phyloP scores from a whole-genome alignment of 1,284 basidiomycete species.

The Microbotryum intermedium region DNA sequence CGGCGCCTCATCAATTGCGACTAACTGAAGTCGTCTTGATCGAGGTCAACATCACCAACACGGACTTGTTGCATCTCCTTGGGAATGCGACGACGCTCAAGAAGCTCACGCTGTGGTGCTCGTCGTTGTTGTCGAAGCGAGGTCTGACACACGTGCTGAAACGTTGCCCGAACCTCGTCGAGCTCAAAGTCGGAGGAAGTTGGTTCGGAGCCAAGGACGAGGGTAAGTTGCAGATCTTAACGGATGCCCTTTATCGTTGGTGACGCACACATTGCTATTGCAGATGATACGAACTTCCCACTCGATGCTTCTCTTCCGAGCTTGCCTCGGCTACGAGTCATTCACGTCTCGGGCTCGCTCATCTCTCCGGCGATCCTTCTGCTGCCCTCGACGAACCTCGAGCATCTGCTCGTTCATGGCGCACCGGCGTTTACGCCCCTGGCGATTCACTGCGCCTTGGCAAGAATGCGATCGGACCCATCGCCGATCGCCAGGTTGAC shows the following conservation, averaged over 20 bases:
- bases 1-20: conserved; percentile 1
- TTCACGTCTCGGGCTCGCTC: conserved; percentile 23
- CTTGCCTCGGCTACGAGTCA: conserved; percentile 17
- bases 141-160: conserved; percentile 23
- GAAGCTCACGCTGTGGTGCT: conserved; percentile 27
- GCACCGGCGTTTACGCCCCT: conserved; percentile 17
- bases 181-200: conserved; percentile 21
- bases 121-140: conserved; percentile 22
- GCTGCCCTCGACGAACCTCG: conserved; percentile 13
- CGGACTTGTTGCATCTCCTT: conserved; percentile 22
- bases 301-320: conserved; percentile 16
- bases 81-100: conserved; percentile 14
- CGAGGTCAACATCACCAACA: conserved; percentile 30
- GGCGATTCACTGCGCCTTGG: conserved; percentile 15
- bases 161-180: conserved; percentile 19
- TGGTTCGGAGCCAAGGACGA: conserved; percentile 31
- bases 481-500: conserved; percentile 11
- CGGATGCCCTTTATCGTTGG: not conserved
- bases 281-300: conserved; percentile 27
- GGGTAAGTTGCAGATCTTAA: conserved; percentile 2
- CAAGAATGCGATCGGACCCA: conserved; percentile 17
- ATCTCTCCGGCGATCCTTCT: conserved; percentile 22
- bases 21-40: conserved; percentile 25
- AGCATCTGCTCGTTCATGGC: conserved; percentile 19
- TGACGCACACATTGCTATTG: too few species aligned